phyloP scores from a whole-genome alignment of 176 grass and related monocot genomes.

The Raddia guianensis region DNA sequence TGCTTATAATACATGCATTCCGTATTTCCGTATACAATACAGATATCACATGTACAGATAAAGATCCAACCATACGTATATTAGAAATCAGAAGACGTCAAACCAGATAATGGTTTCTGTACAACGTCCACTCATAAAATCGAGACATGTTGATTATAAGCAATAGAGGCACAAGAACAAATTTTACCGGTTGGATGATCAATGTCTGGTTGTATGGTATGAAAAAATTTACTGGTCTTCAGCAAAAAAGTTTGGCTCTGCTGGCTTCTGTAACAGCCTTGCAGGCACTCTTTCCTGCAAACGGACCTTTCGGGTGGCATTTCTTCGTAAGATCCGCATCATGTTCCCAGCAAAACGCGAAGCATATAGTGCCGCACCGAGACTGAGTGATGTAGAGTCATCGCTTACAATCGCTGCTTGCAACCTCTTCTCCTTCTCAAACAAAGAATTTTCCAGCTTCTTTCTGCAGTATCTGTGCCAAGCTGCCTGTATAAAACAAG shows the following conservation, averaged over 20 bases:
- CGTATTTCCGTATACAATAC: background rate
- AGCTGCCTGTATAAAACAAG: slow-evolving; percentile 93
- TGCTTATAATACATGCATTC: slow-evolving; percentile 31
- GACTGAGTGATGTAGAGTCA: slow-evolving; percentile 57
- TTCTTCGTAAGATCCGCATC: slow-evolving; percentile 67
- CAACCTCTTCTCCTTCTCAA: slow-evolving; percentile 78
- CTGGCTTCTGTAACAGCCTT: slow-evolving; percentile 81
- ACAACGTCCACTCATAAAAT: slow-evolving; percentile 38
- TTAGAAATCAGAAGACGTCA: slow-evolving; percentile 5
- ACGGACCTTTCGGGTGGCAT: slow-evolving; percentile 65
- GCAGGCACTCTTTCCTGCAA: slow-evolving; percentile 74
- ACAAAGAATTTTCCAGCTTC: slow-evolving; percentile 76
- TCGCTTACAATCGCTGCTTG: slow-evolving; percentile 68
- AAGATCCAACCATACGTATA: slow-evolving; percentile 30
- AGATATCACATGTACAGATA: slow-evolving; percentile 26
- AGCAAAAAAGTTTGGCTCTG: slow-evolving; percentile 82
- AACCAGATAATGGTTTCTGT: slow-evolving; percentile 32
- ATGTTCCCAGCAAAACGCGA: slow-evolving; percentile 84
- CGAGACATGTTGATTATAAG: background rate
- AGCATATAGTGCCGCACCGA: slow-evolving; percentile 75
- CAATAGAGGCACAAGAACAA: background rate
- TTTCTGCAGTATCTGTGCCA: slow-evolving; percentile 87
- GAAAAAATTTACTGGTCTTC: slow-evolving; percentile 46
- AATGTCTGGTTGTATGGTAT: background rate
- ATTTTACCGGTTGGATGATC: slow-evolving; percentile 23